These are phyloP conservation scores for Sporodiniella umbellata DNA, from an alignment of 371 early-diverging fungal genomes.

Conservation along the genomic window DNA sequence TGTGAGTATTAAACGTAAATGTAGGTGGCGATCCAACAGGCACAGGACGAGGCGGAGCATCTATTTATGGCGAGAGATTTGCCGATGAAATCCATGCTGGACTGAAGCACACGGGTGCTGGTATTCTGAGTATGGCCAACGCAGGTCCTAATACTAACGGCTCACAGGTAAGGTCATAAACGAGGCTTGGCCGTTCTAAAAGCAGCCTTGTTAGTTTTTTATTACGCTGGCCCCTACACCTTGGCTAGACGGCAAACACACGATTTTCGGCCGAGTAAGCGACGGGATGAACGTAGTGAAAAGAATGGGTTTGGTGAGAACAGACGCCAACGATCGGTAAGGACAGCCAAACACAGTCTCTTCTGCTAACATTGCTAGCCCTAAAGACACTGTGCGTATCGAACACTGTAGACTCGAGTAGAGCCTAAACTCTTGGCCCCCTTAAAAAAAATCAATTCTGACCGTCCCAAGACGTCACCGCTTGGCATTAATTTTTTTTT, in stretches of 20 bases:
- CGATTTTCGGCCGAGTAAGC: slow-evolving; percentile 70
- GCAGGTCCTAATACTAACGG: slow-evolving; percentile 83
- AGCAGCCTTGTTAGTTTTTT: slow-evolving; percentile 45
- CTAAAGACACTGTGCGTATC: slow-evolving; percentile 39
- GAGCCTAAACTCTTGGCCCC: not conserved
- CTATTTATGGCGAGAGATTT: slow-evolving; percentile 70
- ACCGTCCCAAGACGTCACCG: no score
- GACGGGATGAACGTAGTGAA: slow-evolving; percentile 68
- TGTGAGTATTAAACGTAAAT: not conserved
- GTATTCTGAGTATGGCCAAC: slow-evolving; percentile 86
- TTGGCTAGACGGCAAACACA: slow-evolving; percentile 81
- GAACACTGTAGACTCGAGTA: slow-evolving; percentile 33
- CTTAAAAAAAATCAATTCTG: not conserved
- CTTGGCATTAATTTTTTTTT: not conserved
- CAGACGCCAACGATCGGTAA: slow-evolving; percentile 51
- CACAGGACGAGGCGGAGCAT: slow-evolving; percentile 61
- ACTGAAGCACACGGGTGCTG: slow-evolving; percentile 77
- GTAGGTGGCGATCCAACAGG: slow-evolving; percentile 54
- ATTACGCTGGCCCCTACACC: slow-evolving; percentile 66
- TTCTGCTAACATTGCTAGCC: no score
- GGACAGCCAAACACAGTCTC: no score
- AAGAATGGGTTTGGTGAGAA: slow-evolving; percentile 68
- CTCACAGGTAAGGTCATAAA: slow-evolving; percentile 52
- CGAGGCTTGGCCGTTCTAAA: not conserved
- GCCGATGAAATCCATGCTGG: slow-evolving; percentile 73